Evolutionary conservation across 352 stramenopile species (phyloP).

Genomic region (Globisporangium spinosum): DNA sequence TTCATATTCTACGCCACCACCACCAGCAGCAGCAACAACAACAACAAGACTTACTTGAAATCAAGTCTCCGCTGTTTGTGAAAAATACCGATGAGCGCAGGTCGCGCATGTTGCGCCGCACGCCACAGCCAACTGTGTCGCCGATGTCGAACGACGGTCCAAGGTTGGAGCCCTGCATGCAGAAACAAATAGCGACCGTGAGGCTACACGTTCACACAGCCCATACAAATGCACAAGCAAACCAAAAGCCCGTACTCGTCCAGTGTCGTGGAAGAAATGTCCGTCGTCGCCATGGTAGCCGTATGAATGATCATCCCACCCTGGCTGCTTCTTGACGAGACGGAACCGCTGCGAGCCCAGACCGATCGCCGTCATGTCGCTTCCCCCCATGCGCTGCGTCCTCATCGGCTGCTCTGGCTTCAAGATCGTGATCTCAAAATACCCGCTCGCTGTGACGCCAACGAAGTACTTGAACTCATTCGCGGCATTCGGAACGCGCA

Average conservation of each 20-base stretch:
- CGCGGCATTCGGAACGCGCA: slow-evolving; percentile 15
- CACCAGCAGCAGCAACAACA: not conserved
- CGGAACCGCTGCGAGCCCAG: slow-evolving; percentile 48
- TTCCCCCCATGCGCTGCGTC: slow-evolving; percentile 14
- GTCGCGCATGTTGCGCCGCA: slow-evolving; percentile 38
- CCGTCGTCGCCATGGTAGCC: slow-evolving; percentile 83
- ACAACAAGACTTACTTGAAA: slow-evolving; percentile 29
- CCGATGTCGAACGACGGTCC: slow-evolving; percentile 51
- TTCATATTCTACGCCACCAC: not conserved
- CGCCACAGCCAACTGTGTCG: slow-evolving; percentile 73
- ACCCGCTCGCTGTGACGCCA: slow-evolving; percentile 52
- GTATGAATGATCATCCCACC: slow-evolving; percentile 59
- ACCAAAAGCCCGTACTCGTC: slow-evolving; percentile 27
- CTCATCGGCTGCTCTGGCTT: slow-evolving; percentile 18
- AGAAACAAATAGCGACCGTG: slow-evolving; percentile 19
- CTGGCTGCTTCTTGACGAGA: slow-evolving; percentile 62
- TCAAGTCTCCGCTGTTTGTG: slow-evolving; percentile 60
- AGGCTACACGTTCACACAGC: slow-evolving; percentile 27
- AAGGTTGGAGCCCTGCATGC: slow-evolving; percentile 49
- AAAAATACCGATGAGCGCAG: slow-evolving; percentile 59
- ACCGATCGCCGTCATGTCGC: slow-evolving; percentile 64
- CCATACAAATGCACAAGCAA: slow-evolving; percentile 26
- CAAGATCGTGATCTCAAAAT: slow-evolving; percentile 71
- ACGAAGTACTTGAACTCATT: slow-evolving; percentile 34
- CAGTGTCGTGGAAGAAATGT: slow-evolving; percentile 50